Evolutionary conservation across 352 stramenopile genomes (phyloP).

Genomic region (Phytopythium litorale): DNA sequence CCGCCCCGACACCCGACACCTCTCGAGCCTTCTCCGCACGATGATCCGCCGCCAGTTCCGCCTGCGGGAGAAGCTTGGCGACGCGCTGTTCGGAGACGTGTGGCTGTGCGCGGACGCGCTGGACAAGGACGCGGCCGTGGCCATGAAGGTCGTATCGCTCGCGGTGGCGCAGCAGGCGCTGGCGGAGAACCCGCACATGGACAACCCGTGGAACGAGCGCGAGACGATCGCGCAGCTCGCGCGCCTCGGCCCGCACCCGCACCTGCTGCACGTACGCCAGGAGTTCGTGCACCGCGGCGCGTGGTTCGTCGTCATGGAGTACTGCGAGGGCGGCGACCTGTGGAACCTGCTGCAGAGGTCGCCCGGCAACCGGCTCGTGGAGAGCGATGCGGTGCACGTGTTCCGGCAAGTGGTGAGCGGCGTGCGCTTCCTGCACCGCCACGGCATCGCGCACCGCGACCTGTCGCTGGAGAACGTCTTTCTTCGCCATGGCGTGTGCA

Average conservation of each 20-base stretch:
- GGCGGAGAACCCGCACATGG: conserved; percentile 10
- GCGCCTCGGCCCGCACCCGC: conserved; percentile 12
- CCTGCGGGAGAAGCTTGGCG: conserved; percentile 14
- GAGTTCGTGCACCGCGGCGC: conserved; percentile 22
- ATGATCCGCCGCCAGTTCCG: conserved; percentile 14
- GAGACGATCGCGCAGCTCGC: conserved; percentile 9
- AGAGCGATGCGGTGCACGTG: conserved; percentile 16
- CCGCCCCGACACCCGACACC: too few relatives aligned
- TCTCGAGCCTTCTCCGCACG: not conserved
- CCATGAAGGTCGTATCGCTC: conserved; percentile 35
- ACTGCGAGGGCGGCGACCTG: conserved; percentile 44
- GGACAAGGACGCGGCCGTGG: conserved; percentile 21
- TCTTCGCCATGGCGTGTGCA: conserved; percentile 23
- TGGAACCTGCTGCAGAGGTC: conserved; percentile 24
- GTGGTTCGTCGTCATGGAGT: conserved; percentile 57
- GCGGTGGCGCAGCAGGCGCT: conserved; percentile 17
- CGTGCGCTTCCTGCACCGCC: conserved; percentile 29
- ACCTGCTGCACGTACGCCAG: conserved; percentile 22
- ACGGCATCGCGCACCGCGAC: conserved; percentile 48
- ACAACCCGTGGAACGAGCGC: conserved; percentile 31
- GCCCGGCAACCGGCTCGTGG: conserved; percentile 16
- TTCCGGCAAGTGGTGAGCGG: conserved; percentile 30
- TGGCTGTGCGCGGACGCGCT: conserved; percentile 29
- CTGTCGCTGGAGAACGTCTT: conserved; percentile 56
- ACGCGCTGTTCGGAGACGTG: conserved; percentile 34